These are phyloP conservation scores for Quaeritorhiza haematococci DNA, from an alignment of 371 early-diverging fungal species.

Conservation along the genomic window DNA sequence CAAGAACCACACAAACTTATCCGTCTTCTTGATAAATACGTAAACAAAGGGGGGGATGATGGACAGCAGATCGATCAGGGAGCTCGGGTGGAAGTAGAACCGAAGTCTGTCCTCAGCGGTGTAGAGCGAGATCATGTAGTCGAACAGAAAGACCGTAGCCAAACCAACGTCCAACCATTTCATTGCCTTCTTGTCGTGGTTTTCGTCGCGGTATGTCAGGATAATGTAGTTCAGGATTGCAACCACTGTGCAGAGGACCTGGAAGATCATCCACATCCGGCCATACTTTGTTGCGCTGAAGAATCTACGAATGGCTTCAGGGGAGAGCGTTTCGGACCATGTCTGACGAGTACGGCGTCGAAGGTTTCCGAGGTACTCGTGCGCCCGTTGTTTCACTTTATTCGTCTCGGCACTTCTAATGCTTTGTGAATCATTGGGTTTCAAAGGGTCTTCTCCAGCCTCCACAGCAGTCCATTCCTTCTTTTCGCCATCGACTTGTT, in stretches of 20 bases:
- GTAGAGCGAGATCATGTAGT: conserved; percentile 41
- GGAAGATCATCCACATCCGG: conserved; percentile 47
- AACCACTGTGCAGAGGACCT: conserved; percentile 35
- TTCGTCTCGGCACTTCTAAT: no score
- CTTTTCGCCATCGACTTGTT: neutral
- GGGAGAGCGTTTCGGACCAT: conserved; percentile 31
- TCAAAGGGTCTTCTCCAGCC: conserved; percentile 5
- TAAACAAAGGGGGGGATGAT: conserved; percentile 46
- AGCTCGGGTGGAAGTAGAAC: conserved; percentile 36
- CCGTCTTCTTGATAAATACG: conserved; percentile 27
- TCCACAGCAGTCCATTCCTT: neutral
- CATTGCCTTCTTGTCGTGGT: conserved; percentile 25
- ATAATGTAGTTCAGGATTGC: conserved; percentile 46
- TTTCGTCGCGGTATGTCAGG: conserved; percentile 32
- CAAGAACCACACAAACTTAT: conserved; percentile 43
- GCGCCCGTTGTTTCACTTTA: no score
- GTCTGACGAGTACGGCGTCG: conserved; percentile 27
- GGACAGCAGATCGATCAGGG: conserved; percentile 41
- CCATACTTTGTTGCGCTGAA: conserved; percentile 27
- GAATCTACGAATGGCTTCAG: conserved; percentile 39
- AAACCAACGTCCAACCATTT: conserved; percentile 36
- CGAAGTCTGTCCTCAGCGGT: conserved; percentile 43
- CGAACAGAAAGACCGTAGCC: conserved; percentile 34
- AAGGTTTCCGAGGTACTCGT: conserved; percentile 28
- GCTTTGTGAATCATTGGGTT: no score